Percentiles rank a stretch among this genome's conserved stretches.
Conservation (phyloP, 257 asterid species). For the Solanum piurae region DNA sequence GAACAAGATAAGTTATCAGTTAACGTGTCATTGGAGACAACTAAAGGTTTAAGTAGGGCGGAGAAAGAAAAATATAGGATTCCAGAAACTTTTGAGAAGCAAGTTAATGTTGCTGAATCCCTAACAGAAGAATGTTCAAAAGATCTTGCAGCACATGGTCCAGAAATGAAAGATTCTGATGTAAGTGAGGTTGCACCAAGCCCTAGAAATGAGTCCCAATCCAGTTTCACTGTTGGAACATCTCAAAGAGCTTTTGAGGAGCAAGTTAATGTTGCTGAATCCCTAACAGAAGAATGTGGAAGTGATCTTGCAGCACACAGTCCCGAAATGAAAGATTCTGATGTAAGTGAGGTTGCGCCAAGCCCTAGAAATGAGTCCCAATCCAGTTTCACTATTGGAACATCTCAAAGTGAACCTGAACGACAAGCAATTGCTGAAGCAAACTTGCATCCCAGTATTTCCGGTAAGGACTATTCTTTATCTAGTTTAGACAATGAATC, state of each 20-base stretch:
- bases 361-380: neutral
- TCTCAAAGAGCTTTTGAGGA: neutral
- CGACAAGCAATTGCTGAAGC: neutral
- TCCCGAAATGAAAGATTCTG: neutral
- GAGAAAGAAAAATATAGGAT: slow-evolving; percentile 3
- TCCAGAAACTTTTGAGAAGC: neutral
- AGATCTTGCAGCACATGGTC: neutral
- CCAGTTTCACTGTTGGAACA: neutral
- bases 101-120: neutral
- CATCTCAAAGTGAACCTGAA: neutral
- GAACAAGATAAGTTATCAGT: neutral
- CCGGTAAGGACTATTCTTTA: neutral
- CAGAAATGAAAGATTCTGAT: neutral
- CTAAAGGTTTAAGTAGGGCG: neutral
- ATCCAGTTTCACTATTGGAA: neutral
- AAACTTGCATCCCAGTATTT: neutral
- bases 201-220: neutral
- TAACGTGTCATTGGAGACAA: neutral
- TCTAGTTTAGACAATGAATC: neutral
- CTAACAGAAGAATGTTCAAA: neutral
- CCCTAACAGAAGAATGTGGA: neutral
- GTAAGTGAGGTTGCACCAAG: neutral
- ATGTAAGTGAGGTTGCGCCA: neutral
- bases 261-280: neutral
- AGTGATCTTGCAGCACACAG: neutral